phyloP scores from a whole-genome alignment of 1,284 basidiomycete genomes.

The Rhodotorula sp. region DNA sequence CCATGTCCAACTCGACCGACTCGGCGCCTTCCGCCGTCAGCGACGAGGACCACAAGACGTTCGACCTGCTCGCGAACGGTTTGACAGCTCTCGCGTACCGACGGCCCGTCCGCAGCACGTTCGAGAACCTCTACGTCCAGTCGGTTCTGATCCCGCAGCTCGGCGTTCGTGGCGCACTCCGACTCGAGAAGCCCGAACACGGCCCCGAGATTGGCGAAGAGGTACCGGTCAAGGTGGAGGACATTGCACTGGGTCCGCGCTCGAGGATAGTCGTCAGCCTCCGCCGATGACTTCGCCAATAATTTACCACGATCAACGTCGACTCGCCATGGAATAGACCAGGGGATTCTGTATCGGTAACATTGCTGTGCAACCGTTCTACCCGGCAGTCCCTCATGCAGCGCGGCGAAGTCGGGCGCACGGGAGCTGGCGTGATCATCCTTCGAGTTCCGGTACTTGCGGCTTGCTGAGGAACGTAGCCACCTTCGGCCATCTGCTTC shows the following conservation, averaged over 20 bases:
- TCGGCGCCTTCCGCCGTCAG: background rate
- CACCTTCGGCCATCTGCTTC: too few species aligned
- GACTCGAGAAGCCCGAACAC: constrained; percentile 7
- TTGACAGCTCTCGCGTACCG: constrained; percentile 31
- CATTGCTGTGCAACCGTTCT: too few species aligned
- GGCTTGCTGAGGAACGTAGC: too few species aligned
- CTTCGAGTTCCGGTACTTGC: too few species aligned
- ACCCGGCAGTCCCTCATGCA: too few species aligned
- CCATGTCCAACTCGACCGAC: background rate
- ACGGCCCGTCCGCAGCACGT: background rate
- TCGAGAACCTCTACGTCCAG: constrained; percentile 29
- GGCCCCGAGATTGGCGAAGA: constrained; percentile 16
- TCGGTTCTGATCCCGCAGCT: constrained; percentile 27
- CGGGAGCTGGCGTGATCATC: too few species aligned
- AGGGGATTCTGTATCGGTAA: too few species aligned
- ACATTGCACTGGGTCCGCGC: constrained; percentile 23
- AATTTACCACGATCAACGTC: too few species aligned
- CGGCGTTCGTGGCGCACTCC: constrained; percentile 26
- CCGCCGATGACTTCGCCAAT: background rate
- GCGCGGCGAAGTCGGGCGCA: too few species aligned
- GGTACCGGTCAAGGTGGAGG: constrained; percentile 17
- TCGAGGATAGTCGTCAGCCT: constrained; percentile 16
- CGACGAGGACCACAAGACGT: constrained; percentile 8
- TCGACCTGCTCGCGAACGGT: constrained; percentile 14
- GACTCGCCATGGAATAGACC: too few species aligned